These are phyloP conservation scores for Botrytis hyacinthi DNA, from an alignment of 2,329 filamentous ascomycete genomes.

Conservation along the genomic window DNA sequence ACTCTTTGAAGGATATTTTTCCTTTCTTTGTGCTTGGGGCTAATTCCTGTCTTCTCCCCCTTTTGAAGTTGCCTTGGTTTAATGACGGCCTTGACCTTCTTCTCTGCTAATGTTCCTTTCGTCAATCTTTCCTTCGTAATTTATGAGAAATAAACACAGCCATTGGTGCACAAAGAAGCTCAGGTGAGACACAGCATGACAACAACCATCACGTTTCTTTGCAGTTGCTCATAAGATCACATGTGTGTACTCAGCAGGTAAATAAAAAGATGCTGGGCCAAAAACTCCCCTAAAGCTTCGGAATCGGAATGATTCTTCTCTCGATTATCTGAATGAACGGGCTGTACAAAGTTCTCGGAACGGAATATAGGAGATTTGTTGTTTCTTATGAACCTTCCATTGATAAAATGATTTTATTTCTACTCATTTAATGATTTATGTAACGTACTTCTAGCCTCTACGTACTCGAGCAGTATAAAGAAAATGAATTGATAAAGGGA, in stretches of 20 bases:
- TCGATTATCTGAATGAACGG: not conserved
- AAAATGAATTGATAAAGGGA: not conserved
- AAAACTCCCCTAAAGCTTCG: not conserved
- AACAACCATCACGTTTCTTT: conserved; percentile 2
- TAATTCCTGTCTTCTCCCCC: too few relatives aligned
- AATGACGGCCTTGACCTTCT: not conserved
- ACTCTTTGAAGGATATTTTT: not conserved
- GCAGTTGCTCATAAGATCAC: not conserved
- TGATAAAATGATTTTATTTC: not conserved
- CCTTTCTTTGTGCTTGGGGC: not conserved
- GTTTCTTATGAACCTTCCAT: not conserved
- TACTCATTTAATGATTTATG: not conserved
- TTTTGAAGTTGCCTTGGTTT: not conserved
- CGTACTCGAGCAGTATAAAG: not conserved
- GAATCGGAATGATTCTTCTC: not conserved
- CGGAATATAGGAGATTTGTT: conserved; percentile 9
- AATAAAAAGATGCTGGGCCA: not conserved
- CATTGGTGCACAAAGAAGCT: not conserved
- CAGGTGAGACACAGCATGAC: not conserved
- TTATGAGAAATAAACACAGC: not conserved
- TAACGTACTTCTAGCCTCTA: too few relatives aligned
- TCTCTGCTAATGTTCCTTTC: not conserved
- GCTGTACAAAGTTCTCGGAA: not conserved
- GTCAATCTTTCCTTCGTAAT: not conserved
- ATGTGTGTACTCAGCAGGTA: not conserved